A percentile compares a stretch with the other conserved stretches of the same genome.
Evolutionary conservation across 2,329 filamentous ascomycete species (phyloP).

Genomic region (Xylariaceae sp.): DNA sequence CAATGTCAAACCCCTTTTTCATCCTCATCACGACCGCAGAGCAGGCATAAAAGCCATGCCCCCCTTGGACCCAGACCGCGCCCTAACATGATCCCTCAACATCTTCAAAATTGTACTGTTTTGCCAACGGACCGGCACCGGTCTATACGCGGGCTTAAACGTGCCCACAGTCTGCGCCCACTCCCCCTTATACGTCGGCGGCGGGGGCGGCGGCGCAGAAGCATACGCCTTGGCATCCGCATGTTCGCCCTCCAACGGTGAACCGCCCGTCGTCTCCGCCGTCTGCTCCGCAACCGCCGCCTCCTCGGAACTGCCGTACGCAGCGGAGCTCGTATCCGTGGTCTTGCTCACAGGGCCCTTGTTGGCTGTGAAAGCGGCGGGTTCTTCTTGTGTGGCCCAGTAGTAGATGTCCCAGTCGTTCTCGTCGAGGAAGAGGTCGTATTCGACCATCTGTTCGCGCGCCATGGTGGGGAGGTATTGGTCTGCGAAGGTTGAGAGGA

Average conservation of each 20-base stretch:
- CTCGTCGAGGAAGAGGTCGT: slow-evolving; percentile 91
- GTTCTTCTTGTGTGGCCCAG: slow-evolving; percentile 87
- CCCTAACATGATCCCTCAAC: slow-evolving; percentile 74
- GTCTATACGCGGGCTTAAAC: slow-evolving; percentile 88
- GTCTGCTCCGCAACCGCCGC: slow-evolving; percentile 9
- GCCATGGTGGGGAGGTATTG: slow-evolving; percentile 71
- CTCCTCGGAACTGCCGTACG: slow-evolving; percentile 34
- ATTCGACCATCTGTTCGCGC: slow-evolving; percentile 67
- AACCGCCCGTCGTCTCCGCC: slow-evolving; percentile 25
- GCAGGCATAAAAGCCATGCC: slow-evolving; percentile 56
- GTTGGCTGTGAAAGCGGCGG: slow-evolving; percentile 35
- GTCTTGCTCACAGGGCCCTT: slow-evolving; percentile 34
- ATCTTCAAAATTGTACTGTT: slow-evolving; percentile 72
- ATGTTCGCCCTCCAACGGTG: slow-evolving; percentile 24
- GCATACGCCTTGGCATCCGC: slow-evolving; percentile 22
- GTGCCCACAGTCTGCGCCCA: slow-evolving; percentile 96
- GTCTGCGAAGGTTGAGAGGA: slow-evolving; percentile 92
- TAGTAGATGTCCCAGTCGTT: slow-evolving; percentile 99
- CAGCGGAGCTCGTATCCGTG: slow-evolving; percentile 41
- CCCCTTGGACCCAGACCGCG: slow-evolving; percentile 48
- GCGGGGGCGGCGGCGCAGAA: slow-evolving; percentile 22
- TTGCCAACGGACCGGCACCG: slow-evolving; percentile 80
- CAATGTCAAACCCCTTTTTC: background rate
- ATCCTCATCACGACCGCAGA: slow-evolving; percentile 26
- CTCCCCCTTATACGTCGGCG: slow-evolving; percentile 56